These are phyloP conservation scores for Sphagnum fallax DNA, from an alignment of 228 moss, liverwort and hornwort species.

Conservation along the genomic window DNA sequence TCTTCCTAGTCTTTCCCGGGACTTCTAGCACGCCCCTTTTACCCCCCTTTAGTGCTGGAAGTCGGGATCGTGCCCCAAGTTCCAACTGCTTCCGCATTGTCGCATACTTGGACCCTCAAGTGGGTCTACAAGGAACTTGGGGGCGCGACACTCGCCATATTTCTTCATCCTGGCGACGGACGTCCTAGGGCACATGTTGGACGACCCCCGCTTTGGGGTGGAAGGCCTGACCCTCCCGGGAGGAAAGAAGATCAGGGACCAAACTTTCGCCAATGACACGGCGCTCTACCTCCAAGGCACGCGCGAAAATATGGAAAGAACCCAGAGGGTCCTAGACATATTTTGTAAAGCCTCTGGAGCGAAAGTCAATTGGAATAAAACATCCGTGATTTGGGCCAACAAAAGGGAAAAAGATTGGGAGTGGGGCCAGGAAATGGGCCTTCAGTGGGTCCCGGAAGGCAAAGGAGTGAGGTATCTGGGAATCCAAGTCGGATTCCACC, in stretches of 20 bases:
- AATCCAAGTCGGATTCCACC: neutral
- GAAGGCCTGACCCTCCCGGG: neutral
- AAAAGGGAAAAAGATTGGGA: neutral
- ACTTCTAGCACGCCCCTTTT: too few relatives aligned
- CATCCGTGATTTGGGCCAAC: neutral
- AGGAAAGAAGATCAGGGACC: neutral
- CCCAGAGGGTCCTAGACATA: neutral
- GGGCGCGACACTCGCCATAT: too few relatives aligned
- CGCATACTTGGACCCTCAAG: too few relatives aligned
- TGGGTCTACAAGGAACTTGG: too few relatives aligned
- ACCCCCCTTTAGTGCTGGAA: too few relatives aligned
- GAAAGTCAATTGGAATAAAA: constrained; percentile 1
- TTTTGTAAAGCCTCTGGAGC: neutral
- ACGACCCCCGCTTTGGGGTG: neutral
- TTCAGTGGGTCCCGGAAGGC: neutral
- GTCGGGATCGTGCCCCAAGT: too few relatives aligned
- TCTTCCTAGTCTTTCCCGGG: too few relatives aligned
- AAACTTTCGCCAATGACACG: constrained; percentile 4
- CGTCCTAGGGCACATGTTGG: constrained; percentile 1
- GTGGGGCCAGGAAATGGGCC: neutral
- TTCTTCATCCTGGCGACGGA: neutral
- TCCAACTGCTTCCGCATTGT: too few relatives aligned
- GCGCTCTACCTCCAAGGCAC: neutral
- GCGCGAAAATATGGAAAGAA: neutral
- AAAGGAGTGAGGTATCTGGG: neutral